A percentile compares a stretch with the other conserved stretches of the same genome.
phyloP scores from a whole-genome alignment of 495 filamentous ascomycete species.

The Clohesyomyces aquaticus region DNA sequence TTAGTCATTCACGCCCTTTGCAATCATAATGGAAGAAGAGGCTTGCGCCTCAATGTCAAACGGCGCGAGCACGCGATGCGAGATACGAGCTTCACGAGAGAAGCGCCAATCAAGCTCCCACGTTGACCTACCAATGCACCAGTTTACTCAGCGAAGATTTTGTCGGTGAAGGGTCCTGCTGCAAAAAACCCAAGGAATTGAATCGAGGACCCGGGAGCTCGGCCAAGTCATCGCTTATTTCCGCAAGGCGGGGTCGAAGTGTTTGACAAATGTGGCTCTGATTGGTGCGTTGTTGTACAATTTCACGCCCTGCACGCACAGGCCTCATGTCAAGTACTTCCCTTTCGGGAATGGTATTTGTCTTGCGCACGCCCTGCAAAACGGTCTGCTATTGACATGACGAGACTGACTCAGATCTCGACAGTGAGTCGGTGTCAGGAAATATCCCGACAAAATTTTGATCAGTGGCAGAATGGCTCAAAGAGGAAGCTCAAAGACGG shows the following conservation, averaged over 20 bases:
- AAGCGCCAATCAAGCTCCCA: neutral
- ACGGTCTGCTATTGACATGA: neutral
- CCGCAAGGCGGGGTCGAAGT: no score
- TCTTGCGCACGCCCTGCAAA: constrained; percentile 7
- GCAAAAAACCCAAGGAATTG: no score
- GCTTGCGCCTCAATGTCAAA: neutral
- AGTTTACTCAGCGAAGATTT: neutral
- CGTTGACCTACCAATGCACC: neutral
- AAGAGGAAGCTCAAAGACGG: constrained; percentile 12
- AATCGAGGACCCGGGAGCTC: no score
- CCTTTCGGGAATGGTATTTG: neutral
- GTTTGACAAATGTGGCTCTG: no score
- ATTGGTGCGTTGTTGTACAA: no score
- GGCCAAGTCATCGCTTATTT: no score
- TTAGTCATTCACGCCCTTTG: neutral
- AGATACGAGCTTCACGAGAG: neutral
- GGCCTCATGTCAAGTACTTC: no score
- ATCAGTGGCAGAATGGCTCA: neutral
- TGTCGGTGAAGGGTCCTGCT: constrained; percentile 11
- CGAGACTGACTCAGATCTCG: neutral
- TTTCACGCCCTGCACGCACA: no score
- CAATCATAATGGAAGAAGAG: neutral
- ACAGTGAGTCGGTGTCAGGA: constrained; percentile 10
- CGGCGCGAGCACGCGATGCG: neutral
- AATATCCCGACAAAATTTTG: neutral